Percentiles rank a stretch among this genome's conserved stretches.
These are phyloP conservation scores for Smallanthus sonchifolius DNA, from an alignment of 129 eudicot genomes.

Conservation along the genomic window DNA sequence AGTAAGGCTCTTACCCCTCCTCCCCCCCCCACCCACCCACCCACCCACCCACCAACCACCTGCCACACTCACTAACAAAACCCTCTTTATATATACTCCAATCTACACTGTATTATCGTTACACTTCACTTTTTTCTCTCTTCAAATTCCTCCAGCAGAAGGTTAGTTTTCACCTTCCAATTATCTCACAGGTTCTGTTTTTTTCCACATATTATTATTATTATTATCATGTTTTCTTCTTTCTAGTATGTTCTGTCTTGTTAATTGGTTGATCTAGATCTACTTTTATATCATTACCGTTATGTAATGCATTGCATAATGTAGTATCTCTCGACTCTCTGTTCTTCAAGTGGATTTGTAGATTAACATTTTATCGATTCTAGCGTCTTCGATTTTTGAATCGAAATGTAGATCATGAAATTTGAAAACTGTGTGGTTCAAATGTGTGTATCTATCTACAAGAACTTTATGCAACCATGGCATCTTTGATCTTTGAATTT, in stretches of 20 bases:
- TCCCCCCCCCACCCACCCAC: constrained; percentile 25
- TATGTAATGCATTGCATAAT: constrained; percentile 19
- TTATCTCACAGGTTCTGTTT: constrained; percentile 1
- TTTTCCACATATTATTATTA: background rate
- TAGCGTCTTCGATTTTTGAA: background rate
- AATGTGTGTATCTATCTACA: background rate
- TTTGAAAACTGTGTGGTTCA: background rate
- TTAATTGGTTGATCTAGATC: constrained; percentile 31
- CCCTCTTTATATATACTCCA: constrained; percentile 29
- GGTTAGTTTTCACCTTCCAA: constrained; percentile 37
- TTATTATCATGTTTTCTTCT: constrained; percentile 13
- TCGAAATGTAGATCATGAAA: background rate
- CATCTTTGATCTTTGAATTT: background rate
- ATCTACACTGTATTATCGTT: constrained; percentile 22
- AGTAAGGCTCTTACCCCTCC: constrained; percentile 16
- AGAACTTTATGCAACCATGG: background rate
- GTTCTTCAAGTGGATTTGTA: background rate
- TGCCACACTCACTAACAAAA: constrained; percentile 25
- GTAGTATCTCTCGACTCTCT: background rate
- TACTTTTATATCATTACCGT: background rate
- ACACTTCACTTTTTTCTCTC: constrained; percentile 28
- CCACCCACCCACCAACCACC: constrained; percentile 28
- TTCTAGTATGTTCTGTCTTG: background rate
- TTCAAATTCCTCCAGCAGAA: constrained; percentile 30
- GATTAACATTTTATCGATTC: background rate